These are phyloP conservation scores for Mycena maculata DNA, from an alignment of 768 basidiomycete genomes.

Conservation along the genomic window DNA sequence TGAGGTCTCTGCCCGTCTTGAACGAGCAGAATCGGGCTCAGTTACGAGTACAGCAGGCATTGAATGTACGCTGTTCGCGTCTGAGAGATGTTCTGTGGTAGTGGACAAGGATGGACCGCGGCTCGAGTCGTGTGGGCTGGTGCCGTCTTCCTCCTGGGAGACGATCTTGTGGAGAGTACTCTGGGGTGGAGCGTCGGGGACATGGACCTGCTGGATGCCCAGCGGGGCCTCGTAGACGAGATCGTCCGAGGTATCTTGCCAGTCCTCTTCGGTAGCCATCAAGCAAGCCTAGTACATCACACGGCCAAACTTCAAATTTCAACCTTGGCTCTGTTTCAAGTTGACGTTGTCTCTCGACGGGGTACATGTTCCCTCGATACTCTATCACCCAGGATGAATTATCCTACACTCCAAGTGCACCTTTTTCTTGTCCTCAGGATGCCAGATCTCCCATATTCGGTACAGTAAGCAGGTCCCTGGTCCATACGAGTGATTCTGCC, in stretches of 20 bases:
- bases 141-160: slow-evolving; percentile 39
- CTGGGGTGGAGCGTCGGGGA: slow-evolving; percentile 17
- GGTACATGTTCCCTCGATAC: too few species aligned
- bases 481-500: too few species aligned
- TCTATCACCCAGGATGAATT: too few species aligned
- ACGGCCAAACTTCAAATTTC: too few species aligned
- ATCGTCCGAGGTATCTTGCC: slow-evolving; percentile 45
- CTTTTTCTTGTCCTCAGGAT: too few species aligned
- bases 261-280: slow-evolving; percentile 47
- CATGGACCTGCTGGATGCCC: slow-evolving; percentile 37
- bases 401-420: too few species aligned
- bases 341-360: too few species aligned
- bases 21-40: slow-evolving; percentile 45
- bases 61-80: slow-evolving; percentile 69
- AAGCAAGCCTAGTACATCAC: too few species aligned
- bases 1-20: slow-evolving; percentile 42
- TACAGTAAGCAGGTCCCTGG: too few species aligned
- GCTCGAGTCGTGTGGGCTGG: slow-evolving; percentile 45
- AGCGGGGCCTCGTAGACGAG: slow-evolving; percentile 29
- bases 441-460: too few species aligned
- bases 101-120: slow-evolving; percentile 53
- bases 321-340: too few species aligned
- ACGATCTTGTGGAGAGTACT: slow-evolving; percentile 40
- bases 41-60: slow-evolving; percentile 67
- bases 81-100: slow-evolving; percentile 52